phyloP scores from a whole-genome alignment of 805 yeast genomes.

The Candida ficus region DNA sequence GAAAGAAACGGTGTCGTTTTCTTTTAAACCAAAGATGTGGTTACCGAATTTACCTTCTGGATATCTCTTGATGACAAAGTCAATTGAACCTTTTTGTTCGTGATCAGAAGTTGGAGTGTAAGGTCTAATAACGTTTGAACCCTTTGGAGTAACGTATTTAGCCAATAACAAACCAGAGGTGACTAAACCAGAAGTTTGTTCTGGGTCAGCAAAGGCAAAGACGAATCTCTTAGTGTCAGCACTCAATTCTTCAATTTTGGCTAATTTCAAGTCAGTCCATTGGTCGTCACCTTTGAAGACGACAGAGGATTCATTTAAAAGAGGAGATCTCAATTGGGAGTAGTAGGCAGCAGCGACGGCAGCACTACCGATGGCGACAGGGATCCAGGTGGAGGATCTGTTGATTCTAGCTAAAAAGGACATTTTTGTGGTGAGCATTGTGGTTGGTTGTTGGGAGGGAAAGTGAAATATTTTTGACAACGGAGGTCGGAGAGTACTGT shows the following conservation, averaged over 20 bases:
- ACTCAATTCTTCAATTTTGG: constrained; percentile 44
- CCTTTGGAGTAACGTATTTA: constrained; percentile 78
- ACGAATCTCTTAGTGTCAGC: constrained; percentile 62
- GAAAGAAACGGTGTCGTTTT: constrained; percentile 78
- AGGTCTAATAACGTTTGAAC: constrained; percentile 73
- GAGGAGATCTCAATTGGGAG: constrained; percentile 27
- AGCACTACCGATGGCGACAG: constrained; percentile 43
- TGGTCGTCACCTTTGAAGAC: constrained; percentile 59
- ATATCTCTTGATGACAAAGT: constrained; percentile 80
- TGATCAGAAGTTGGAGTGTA: constrained; percentile 78
- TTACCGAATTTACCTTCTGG: constrained; percentile 78
- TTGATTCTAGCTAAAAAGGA: constrained; percentile 25
- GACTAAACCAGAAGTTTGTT: constrained; percentile 67
- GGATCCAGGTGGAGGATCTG: constrained; percentile 20
- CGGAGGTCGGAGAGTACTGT: too few relatives aligned
- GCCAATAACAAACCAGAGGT: constrained; percentile 78
- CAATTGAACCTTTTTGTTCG: constrained; percentile 66
- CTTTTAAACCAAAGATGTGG: constrained; percentile 66
- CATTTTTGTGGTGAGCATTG: too few relatives aligned
- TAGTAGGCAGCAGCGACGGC: constrained; percentile 34
- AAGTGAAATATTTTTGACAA: too few relatives aligned
- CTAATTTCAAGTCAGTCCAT: constrained; percentile 66
- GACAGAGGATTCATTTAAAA: constrained; percentile 34
- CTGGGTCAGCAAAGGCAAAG: constrained; percentile 63
- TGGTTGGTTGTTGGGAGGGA: too few relatives aligned